These are phyloP conservation scores for Acanthamoeba polyphaga DNA, from an alignment of 208 protist genomes.

Conservation along the genomic window DNA sequence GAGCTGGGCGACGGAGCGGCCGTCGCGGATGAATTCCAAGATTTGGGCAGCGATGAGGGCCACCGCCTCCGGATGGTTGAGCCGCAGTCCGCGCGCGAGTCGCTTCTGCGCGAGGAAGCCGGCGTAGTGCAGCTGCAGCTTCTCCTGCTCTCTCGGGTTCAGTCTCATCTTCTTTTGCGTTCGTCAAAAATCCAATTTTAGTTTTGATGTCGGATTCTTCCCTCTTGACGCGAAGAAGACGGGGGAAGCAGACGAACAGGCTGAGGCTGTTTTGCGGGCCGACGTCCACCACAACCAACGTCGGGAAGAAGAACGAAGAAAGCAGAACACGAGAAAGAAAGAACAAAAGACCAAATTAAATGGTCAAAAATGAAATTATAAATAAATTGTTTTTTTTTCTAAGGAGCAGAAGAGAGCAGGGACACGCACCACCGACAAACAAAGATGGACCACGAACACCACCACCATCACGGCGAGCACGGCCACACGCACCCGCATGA, in stretches of 20 bases:
- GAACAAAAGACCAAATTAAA: too few relatives aligned
- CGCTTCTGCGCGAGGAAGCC: constrained; percentile 59
- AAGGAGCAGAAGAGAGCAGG: too few relatives aligned
- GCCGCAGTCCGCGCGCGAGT: constrained; percentile 75
- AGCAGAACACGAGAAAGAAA: neutral
- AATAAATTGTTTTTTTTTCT: neutral
- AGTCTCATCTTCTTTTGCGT: constrained; percentile 9
- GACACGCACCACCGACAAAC: neutral
- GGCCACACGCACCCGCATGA: constrained; percentile 75
- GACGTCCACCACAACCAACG: too few relatives aligned
- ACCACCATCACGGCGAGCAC: constrained; percentile 74
- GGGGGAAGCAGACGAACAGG: too few relatives aligned
- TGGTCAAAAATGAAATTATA: too few relatives aligned
- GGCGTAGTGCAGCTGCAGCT: constrained; percentile 23
- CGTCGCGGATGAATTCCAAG: constrained; percentile 79
- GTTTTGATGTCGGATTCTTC: too few relatives aligned
- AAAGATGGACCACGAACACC: constrained; percentile 42
- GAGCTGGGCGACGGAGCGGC: constrained; percentile 70
- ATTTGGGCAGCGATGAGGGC: constrained; percentile 81
- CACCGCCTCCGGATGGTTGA: constrained; percentile 79
- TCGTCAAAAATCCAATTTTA: too few relatives aligned
- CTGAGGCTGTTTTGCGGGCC: too few relatives aligned
- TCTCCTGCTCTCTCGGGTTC: constrained; percentile 39
- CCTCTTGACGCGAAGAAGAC: too few relatives aligned
- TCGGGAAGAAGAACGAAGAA: too few relatives aligned